Base-by-base conservation (phyloP, 805 yeast genomes). In the Candida gorgasii region DNA sequence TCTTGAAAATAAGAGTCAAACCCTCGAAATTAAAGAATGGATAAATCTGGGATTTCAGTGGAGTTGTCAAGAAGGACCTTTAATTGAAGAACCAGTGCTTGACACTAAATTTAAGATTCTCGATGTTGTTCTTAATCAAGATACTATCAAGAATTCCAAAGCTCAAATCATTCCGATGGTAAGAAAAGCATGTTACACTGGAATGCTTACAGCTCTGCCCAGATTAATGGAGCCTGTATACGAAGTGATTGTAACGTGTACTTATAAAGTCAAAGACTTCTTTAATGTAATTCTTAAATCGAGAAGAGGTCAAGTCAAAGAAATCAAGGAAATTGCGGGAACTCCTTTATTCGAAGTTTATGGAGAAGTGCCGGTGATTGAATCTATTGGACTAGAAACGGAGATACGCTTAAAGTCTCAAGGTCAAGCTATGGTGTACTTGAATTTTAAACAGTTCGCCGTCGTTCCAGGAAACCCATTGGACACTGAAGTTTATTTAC, bases 391-490 rank as follows among this genome's bases (percentile, higher is more conserved):
- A 0, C 72, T 93, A 36, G 97, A 88, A 55, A 80, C 95, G 0
- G 99, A 93, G 59, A 64, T 93, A 23, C 64, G 96, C 48, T 61
- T 88, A 9, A 76, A 82, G 9, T 81, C 96, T 0, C 82, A 80
- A 48, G 97, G 97, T 4, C 84, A 79, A 52, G 90, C 93, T 0
- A 73, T 79, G 71, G 79, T 89, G 35, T 78, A 78, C 36, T 58
- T 84, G 47, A 75, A 75, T 36, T 88, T 87, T 61, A 73, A 74
- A 43, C 75, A 73, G 43, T 93, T 97, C 96, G 75, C 77, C 15
- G 61, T 70, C 2, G 95, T 87, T 0, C 96, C 96, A 1, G 99
- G 99, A 0, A 89, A 92, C 64, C 98, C 97, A 7, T 56, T 92
- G 53, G 96, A 92, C 58, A 64, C 67, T 16, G 75, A 78, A 23